phyloP scores from a whole-genome alignment of 148 eudicot genomes.

The Rhododendron kiyosumense region DNA sequence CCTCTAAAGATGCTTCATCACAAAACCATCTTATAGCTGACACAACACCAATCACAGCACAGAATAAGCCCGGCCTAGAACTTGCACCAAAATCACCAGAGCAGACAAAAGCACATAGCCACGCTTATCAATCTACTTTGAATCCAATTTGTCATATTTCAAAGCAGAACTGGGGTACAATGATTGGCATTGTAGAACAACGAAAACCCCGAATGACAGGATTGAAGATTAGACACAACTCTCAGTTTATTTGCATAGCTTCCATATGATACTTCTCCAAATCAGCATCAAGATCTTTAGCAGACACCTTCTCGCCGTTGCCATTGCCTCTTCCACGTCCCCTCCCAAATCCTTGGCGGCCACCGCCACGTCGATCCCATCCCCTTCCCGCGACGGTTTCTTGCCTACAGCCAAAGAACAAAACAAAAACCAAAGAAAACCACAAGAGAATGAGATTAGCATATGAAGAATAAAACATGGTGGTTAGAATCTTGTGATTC shows the following conservation, averaged over 20 bases:
- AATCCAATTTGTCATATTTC: not conserved
- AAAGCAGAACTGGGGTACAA: not conserved
- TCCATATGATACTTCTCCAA: slow-evolving; percentile 23
- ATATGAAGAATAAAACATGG: not conserved
- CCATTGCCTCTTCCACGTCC: slow-evolving; percentile 32
- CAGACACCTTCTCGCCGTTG: slow-evolving; percentile 15
- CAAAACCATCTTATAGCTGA: not conserved
- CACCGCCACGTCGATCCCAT: slow-evolving; percentile 17
- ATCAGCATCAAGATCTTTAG: slow-evolving; percentile 31
- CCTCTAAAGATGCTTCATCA: not conserved
- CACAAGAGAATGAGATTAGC: not conserved
- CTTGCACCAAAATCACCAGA: slow-evolving; percentile 1
- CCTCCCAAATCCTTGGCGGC: slow-evolving; percentile 20
- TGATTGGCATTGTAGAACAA: not conserved
- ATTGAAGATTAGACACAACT: not conserved
- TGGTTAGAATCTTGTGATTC: not conserved
- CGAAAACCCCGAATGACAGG: not conserved
- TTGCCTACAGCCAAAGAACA: slow-evolving; percentile 16
- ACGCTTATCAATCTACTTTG: not conserved
- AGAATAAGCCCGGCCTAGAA: not conserved
- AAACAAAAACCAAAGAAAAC: not conserved
- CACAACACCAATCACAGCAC: not conserved
- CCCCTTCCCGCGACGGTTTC: slow-evolving; percentile 22
- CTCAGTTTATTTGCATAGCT: slow-evolving; percentile 17
- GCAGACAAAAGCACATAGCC: not conserved